Percentiles rank a stretch among this genome's conserved stretches.
These are phyloP conservation scores for Raddia guianensis DNA, from an alignment of 176 grass and related monocot genomes.

Conservation along the genomic window DNA sequence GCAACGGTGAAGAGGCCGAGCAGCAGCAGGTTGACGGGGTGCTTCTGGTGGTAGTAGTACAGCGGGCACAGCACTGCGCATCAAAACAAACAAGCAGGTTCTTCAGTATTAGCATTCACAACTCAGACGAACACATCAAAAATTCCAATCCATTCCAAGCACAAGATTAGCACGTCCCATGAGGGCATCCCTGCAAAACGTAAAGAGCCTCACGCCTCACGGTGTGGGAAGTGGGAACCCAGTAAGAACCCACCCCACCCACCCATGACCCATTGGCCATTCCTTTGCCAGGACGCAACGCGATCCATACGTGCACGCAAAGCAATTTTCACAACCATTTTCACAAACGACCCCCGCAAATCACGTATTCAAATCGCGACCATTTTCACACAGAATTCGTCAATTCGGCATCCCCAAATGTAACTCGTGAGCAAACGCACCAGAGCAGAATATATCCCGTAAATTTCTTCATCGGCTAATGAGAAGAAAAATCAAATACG, in stretches of 20 bases:
- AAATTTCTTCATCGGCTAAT: too few species aligned
- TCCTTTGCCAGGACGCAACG: conserved; percentile 16
- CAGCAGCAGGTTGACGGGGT: conserved; percentile 79
- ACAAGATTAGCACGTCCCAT: neutral
- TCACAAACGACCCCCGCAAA: neutral
- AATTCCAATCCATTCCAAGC: neutral
- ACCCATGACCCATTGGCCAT: too few species aligned
- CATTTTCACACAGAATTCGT: neutral
- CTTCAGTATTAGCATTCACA: neutral
- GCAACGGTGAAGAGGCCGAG: conserved; percentile 67
- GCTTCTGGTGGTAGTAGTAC: conserved; percentile 77
- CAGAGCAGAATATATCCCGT: neutral
- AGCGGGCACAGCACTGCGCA: conserved; percentile 78
- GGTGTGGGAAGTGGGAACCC: neutral
- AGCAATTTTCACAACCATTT: too few species aligned
- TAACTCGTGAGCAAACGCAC: neutral
- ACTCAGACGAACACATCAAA: neutral
- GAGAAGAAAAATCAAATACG: too few species aligned
- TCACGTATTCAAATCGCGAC: neutral
- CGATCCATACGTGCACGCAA: conserved; percentile 30
- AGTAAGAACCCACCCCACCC: neutral
- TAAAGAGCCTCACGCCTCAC: neutral
- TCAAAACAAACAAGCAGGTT: neutral
- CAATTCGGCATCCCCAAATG: neutral
- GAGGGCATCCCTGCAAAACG: neutral